Evolutionary conservation across 176 grass and related monocot species (phyloP).

Genomic region (Microstegium vimineum): DNA sequence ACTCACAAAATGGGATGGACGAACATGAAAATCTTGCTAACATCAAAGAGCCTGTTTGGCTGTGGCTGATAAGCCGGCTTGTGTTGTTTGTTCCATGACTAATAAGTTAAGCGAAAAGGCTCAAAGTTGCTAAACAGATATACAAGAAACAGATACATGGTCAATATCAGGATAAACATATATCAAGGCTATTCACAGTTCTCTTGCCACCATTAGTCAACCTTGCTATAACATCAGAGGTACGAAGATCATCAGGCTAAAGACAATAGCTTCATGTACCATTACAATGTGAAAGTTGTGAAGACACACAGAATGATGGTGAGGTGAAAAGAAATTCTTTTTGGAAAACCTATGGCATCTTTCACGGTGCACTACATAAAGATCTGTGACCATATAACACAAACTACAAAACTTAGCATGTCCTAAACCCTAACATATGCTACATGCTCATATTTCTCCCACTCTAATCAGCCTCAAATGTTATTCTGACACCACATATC

Average conservation of each 20-base stretch:
- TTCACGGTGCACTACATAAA: constrained; percentile 17
- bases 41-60: no score
- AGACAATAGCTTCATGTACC: constrained; percentile 20
- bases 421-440: constrained; percentile 48
- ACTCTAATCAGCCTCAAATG: constrained; percentile 39
- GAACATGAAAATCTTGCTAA: not conserved
- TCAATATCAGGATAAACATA: constrained; percentile 7
- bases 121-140: not conserved
- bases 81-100: no score
- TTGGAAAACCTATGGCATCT: constrained; percentile 27
- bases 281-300: constrained; percentile 32
- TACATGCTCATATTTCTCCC: constrained; percentile 48
- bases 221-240: not conserved
- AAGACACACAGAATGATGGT: constrained; percentile 25
- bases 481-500: constrained; percentile 40
- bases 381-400: constrained; percentile 35
- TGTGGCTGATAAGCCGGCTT: no score
- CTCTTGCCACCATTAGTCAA: not conserved
- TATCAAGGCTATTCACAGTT: constrained; percentile 15
- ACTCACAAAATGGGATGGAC: not conserved
- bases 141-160: constrained; percentile 1
- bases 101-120: no score
- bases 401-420: constrained; percentile 55
- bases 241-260: not conserved
- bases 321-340: constrained; percentile 3